phyloP scores from a whole-genome alignment of 2,329 filamentous ascomycete genomes.

The Xylariaceae sp. region DNA sequence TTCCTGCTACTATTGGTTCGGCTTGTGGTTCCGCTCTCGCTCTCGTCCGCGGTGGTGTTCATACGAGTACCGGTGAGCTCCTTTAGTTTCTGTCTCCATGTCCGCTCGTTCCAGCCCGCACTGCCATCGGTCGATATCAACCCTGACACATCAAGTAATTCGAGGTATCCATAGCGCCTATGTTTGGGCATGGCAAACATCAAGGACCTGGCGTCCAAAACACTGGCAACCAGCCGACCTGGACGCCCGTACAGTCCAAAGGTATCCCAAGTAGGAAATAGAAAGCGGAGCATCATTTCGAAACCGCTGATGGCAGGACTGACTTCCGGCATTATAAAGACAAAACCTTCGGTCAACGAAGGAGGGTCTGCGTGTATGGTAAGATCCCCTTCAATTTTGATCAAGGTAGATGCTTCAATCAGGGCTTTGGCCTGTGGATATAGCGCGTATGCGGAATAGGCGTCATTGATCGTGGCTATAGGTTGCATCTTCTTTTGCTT shows the following conservation, averaged over 20 bases:
- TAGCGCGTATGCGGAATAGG: constrained; percentile 88
- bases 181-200: constrained; percentile 98
- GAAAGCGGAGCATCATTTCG: constrained; percentile 86
- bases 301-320: constrained; percentile 90
- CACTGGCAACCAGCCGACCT: constrained; percentile 77
- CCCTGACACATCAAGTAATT: constrained; percentile 75
- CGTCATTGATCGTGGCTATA: constrained; percentile 86
- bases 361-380: constrained; percentile 77
- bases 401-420: constrained; percentile 87
- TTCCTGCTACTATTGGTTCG: constrained; percentile 55
- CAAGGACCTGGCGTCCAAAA: constrained; percentile 76
- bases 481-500: constrained; percentile 87
- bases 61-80: constrained; percentile 79
- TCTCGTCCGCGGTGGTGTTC: constrained; percentile 54
- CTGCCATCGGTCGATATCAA: constrained; percentile 76
- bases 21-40: constrained; percentile 38
- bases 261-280: constrained; percentile 91
- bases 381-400: constrained; percentile 90
- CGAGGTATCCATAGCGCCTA: constrained; percentile 82
- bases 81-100: constrained; percentile 87
- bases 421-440: constrained; percentile 92
- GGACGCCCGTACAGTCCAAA: constrained; percentile 90
- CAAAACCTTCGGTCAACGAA: constrained; percentile 80
- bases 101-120: constrained; percentile 70
- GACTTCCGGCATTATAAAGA: constrained; percentile 95